phyloP scores from a whole-genome alignment of 257 asterid species.

The Solanum appendiculatum region DNA sequence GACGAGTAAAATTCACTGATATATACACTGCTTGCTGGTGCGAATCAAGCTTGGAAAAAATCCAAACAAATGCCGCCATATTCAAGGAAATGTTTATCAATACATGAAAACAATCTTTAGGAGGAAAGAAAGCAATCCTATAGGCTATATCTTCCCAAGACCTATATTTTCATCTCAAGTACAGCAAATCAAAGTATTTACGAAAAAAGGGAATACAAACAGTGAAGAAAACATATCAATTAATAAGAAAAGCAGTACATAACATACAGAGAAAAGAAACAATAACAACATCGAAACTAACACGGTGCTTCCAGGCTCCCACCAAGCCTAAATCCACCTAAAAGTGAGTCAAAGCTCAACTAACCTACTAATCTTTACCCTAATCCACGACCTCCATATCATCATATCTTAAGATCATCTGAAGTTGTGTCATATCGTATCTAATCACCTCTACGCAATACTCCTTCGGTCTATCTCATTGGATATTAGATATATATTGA shows the following conservation, averaged over 20 bases:
- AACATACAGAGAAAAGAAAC: background rate
- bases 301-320: background rate
- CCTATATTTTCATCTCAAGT: background rate
- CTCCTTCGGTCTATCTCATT: background rate
- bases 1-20: background rate
- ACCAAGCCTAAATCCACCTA: background rate
- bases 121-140: background rate
- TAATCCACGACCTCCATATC: background rate
- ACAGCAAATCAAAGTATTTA: background rate
- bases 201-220: too few species aligned
- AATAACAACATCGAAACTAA: background rate
- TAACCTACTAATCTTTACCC: rapidly evolving
- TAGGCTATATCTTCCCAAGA: background rate
- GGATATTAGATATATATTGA: background rate
- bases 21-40: background rate
- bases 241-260: background rate
- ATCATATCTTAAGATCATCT: background rate
- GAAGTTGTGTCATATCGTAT: too few species aligned
- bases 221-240: background rate
- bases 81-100: background rate
- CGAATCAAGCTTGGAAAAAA: background rate
- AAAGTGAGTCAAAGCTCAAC: background rate
- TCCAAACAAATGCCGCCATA: background rate
- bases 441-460: background rate
- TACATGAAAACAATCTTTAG: background rate